A percentile compares a stretch with the other conserved stretches of the same genome.
phyloP scores from a whole-genome alignment of 441 rosid genomes.

The Euphorbia celastroides region DNA sequence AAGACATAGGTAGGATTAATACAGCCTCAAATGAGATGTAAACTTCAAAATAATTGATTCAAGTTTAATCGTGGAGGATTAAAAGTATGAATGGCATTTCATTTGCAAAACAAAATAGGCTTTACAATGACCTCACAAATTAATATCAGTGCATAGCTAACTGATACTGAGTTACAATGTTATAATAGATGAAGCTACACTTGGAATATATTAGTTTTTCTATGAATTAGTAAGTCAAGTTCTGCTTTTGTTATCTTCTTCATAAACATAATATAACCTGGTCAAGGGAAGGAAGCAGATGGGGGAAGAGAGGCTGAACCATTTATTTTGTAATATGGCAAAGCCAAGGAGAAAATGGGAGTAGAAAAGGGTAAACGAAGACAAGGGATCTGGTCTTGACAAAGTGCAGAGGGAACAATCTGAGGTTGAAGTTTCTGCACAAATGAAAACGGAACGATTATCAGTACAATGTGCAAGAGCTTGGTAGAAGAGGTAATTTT shows the following conservation, averaged over 20 bases:
- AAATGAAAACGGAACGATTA: conserved; percentile 19
- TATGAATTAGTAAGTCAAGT: conserved; percentile 14
- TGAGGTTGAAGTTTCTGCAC: conserved; percentile 27
- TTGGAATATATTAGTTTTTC: conserved; percentile 8
- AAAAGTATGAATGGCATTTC: neutral
- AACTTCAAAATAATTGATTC: neutral
- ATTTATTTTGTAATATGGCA: neutral
- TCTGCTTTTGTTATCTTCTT: conserved; percentile 1
- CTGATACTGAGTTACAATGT: conserved; percentile 8
- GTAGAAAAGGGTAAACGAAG: conserved; percentile 7
- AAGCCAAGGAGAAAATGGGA: no score
- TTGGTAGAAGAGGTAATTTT: neutral
- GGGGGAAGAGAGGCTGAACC: conserved; percentile 25
- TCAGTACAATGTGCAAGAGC: conserved; percentile 23
- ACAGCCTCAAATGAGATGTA: neutral
- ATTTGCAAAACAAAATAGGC: conserved; percentile 6
- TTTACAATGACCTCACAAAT: conserved; percentile 5
- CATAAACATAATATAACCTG: conserved; percentile 5
- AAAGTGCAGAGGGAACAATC: conserved; percentile 18
- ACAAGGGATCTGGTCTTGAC: conserved; percentile 11
- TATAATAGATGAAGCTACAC: neutral
- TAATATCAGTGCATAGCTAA: conserved; percentile 15
- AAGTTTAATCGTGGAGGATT: neutral
- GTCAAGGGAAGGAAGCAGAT: conserved; percentile 17
- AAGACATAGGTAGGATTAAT: no score